Percentiles rank a stretch among this genome's conserved stretches.
These are phyloP conservation scores for Vaccinium myrtillus DNA, from an alignment of 148 eudicot species.

Conservation along the genomic window DNA sequence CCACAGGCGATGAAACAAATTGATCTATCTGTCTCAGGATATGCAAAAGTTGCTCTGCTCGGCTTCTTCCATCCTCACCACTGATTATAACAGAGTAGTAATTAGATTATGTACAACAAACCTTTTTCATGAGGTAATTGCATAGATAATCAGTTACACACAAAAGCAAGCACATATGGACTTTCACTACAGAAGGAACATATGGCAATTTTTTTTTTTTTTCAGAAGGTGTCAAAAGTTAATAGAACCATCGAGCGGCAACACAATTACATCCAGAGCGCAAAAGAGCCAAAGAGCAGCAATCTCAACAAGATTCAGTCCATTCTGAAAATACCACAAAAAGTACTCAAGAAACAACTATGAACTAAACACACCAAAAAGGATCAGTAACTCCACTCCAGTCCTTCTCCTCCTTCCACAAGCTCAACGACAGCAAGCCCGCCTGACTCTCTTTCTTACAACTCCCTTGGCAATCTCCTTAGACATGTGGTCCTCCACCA, in stretches of 20 bases:
- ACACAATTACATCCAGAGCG: neutral
- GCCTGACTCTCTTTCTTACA: constrained; percentile 2
- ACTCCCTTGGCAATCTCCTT: neutral
- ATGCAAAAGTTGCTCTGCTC: constrained; percentile 87
- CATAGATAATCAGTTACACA: neutral
- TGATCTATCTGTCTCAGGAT: constrained; percentile 86
- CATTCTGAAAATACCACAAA: neutral
- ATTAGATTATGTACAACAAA: constrained; percentile 15
- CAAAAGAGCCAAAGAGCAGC: neutral
- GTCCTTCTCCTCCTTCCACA: neutral
- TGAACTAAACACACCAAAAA: neutral
- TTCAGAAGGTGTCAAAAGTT: neutral
- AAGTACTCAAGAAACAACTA: neutral
- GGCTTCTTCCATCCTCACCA: constrained; percentile 98
- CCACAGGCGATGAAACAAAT: constrained; percentile 80
- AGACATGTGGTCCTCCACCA: neutral
- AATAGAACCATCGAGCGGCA: neutral
- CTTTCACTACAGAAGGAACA: neutral
- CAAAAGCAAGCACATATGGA: neutral
- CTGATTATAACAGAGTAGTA: constrained; percentile 40
- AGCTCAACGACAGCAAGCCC: neutral
- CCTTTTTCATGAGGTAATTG: neutral
- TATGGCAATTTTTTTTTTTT: neutral
- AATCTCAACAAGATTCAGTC: neutral
- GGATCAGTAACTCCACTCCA: constrained; percentile 1